These are phyloP conservation scores for Skeletonema potamos DNA, from an alignment of 108 stramenopile species.

Conservation along the genomic window DNA sequence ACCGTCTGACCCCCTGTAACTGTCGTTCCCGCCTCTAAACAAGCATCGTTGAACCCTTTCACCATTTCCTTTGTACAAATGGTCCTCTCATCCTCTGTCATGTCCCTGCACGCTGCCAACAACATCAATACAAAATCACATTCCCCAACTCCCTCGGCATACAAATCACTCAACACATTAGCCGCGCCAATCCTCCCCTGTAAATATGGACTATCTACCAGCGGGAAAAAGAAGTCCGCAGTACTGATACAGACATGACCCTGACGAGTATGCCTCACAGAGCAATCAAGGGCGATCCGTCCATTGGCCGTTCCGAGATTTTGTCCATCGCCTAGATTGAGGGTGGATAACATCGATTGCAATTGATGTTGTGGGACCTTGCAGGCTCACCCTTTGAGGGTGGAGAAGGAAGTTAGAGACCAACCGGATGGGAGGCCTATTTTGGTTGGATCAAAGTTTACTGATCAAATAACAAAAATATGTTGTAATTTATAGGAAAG, in stretches of 20 bases:
- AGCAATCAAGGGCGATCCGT: conserved; percentile 78
- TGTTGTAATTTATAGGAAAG: not conserved
- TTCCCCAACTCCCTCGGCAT: conserved; percentile 78
- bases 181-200: conserved; percentile 86
- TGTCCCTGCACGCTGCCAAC: conserved; percentile 74
- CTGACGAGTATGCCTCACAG: conserved; percentile 63
- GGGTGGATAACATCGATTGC: conserved; percentile 68
- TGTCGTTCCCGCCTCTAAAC: conserved; percentile 64
- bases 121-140: conserved; percentile 86
- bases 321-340: conserved; percentile 69
- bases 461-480: conserved; percentile 30
- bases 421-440: conserved; percentile 69
- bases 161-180: conserved; percentile 86
- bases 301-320: conserved; percentile 78
- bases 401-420: conserved; percentile 72
- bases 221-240: conserved; percentile 86
- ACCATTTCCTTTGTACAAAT: conserved; percentile 85
- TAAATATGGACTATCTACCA: conserved; percentile 83
- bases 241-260: conserved; percentile 71
- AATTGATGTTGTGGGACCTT: conserved; percentile 82
- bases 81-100: conserved; percentile 64
- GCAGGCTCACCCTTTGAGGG: conserved; percentile 91
- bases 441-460: conserved; percentile 74
- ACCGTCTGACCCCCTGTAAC: conserved; percentile 90
- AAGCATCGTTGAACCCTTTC: conserved; percentile 79